Conservation (phyloP, 1,284 basidiomycete genomes). For the Sporisorium exsertum region DNA sequence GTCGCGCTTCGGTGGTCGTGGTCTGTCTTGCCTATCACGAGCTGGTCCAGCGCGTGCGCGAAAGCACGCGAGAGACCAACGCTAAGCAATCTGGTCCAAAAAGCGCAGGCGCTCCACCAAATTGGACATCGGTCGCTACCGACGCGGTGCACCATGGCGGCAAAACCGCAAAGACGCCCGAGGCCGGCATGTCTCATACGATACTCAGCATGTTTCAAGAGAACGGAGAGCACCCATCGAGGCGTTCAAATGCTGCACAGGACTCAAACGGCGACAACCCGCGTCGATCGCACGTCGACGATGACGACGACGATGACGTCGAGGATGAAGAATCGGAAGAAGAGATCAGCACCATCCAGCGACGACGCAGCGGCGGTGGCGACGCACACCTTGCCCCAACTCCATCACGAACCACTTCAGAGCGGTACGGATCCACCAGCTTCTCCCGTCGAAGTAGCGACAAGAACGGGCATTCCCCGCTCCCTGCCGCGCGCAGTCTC, state of each 20-base stretch:
- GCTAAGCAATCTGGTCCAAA: slow-evolving; percentile 10
- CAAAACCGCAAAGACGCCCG: not conserved
- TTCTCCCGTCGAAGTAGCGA: slow-evolving; percentile 16
- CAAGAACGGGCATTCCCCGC: not conserved
- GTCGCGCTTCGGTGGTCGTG: slow-evolving; percentile 53
- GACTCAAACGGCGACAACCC: not conserved
- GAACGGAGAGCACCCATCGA: slow-evolving; percentile 6
- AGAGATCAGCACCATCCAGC: slow-evolving; percentile 27
- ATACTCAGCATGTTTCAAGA: slow-evolving; percentile 29
- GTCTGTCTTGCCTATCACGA: slow-evolving; percentile 57
- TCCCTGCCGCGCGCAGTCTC: slow-evolving; percentile 17
- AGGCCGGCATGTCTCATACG: slow-evolving; percentile 23
- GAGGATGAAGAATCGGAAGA: slow-evolving; percentile 20
- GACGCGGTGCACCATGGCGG: slow-evolving; percentile 18
- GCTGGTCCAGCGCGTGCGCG: slow-evolving; percentile 40
- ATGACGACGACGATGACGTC: not conserved
- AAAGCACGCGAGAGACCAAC: slow-evolving; percentile 12
- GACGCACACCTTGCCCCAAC: not conserved
- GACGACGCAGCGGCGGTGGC: not conserved
- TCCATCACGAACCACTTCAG: slow-evolving; percentile 3
- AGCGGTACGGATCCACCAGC: slow-evolving; percentile 29
- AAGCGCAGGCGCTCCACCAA: slow-evolving; percentile 3
- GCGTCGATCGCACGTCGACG: not conserved
- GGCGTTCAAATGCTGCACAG: not conserved
- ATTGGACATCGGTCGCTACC: slow-evolving; percentile 31